Evolutionary conservation across 208 protist species (phyloP), one percentile per base, ranked within the genome.

Genomic region (Wallacemonas sp.): DNA sequence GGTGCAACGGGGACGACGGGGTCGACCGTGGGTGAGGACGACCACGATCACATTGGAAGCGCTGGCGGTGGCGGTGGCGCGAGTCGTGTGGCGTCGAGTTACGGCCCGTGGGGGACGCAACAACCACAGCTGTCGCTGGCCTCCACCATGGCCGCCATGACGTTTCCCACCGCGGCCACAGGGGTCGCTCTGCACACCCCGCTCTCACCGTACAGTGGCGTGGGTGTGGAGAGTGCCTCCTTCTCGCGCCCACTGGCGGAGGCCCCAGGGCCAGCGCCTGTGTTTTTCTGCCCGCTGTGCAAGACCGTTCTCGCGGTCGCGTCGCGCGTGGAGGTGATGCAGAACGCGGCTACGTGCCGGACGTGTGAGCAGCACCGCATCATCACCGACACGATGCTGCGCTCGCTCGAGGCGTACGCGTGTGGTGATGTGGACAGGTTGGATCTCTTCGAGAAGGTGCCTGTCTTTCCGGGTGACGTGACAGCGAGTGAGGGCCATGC

Each of bases 211-310:
- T 26, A 41, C 26, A 8, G 26, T 41, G 36, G 36, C 36, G 36
- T 17, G 36, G 14, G 83, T 76, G 16, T 27, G 39, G 16, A n/a
- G n/a, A n/a, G 81, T 84, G 12, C 78, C 70, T 16, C 47, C 24
- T 26, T 21, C 47, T 26, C 47, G 6, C 5, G n/a, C n/a, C n/a
- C n/a, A n/a, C n/a, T n/a, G n/a, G n/a, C n/a, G n/a, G n/a, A n/a
- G n/a, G n/a, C 43, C 19, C 3, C 43, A 4, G 43, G 2, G 8
- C 30, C 29, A 24, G 26, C 52, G n/a, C 52, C 52, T 2, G 8
- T 58, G 1, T 75, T 92, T 38, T 93, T 95, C 68, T 95, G 89
- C 57, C 57, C 74, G 4, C 55, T 43, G 43, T 94, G 87, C 72
- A 87, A 84, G 26, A 72, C 61, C 38, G 58, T 83, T 6, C 74